A percentile compares a stretch with the other conserved stretches of the same genome.
These are phyloP conservation scores for Arbutus unedo DNA, from an alignment of 148 eudicot genomes.

Conservation along the genomic window DNA sequence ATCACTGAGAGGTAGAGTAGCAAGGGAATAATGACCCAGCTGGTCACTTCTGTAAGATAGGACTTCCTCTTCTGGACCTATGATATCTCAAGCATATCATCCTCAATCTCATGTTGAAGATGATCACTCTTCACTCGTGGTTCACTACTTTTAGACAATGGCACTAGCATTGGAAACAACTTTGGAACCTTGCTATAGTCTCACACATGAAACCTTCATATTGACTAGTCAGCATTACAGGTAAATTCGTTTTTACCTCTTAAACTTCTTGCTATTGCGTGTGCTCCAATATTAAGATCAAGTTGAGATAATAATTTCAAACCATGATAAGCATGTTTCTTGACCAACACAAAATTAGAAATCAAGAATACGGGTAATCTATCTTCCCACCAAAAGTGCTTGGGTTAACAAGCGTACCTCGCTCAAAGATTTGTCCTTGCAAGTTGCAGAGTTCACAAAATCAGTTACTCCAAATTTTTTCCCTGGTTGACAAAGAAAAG, in stretches of 20 bases:
- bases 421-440: slow-evolving; percentile 50
- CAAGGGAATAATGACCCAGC: too few species aligned
- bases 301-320: background rate
- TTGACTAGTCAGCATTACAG: background rate
- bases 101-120: too few species aligned
- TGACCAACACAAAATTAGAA: background rate
- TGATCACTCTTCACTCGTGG: too few species aligned
- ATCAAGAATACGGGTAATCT: background rate
- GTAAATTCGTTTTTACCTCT: background rate
- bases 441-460: slow-evolving; percentile 52
- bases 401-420: slow-evolving; percentile 42
- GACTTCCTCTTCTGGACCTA: too few species aligned
- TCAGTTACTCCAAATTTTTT: slow-evolving; percentile 81
- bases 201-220: background rate
- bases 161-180: too few species aligned
- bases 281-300: background rate
- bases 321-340: background rate
- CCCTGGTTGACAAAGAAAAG: slow-evolving; percentile 31
- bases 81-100: too few species aligned
- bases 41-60: too few species aligned
- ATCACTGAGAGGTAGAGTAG: background rate
- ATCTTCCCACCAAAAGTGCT: background rate
- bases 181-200: background rate
- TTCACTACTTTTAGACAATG: too few species aligned
- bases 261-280: background rate